Conservation (phyloP, 352 stramenopile species). For the Thraustochytrium sp. region DNA sequence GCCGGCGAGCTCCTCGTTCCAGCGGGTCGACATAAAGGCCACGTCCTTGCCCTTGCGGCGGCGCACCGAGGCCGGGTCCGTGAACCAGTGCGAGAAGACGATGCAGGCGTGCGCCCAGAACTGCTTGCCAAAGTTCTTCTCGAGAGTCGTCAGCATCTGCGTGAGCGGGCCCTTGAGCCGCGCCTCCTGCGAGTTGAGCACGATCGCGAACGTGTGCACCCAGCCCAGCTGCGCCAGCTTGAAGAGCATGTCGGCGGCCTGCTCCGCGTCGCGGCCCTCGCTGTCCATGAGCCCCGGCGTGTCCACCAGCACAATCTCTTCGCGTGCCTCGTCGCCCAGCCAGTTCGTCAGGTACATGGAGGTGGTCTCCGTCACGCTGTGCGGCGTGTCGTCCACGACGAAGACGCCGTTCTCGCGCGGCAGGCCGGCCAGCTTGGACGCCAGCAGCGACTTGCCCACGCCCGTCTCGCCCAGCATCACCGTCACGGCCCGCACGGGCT, state of each 20-base stretch:
- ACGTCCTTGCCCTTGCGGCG: not conserved
- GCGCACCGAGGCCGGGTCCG: not conserved
- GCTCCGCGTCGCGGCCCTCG: conserved; percentile 13
- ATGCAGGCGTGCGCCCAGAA: conserved; percentile 18
- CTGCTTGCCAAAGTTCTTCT: conserved; percentile 24
- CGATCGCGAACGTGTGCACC: conserved; percentile 22
- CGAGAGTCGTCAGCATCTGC: conserved; percentile 2
- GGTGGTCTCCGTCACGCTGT: not conserved
- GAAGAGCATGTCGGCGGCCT: conserved; percentile 8
- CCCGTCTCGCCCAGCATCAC: conserved; percentile 6
- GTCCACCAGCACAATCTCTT: conserved; percentile 12
- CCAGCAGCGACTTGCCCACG: not conserved
- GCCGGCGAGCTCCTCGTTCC: not conserved
- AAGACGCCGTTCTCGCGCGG: not conserved
- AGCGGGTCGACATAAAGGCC: not conserved
- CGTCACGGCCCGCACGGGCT: not conserved
- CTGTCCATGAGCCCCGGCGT: conserved; percentile 13
- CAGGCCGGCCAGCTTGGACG: not conserved
- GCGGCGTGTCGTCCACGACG: not conserved
- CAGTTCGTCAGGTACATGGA: conserved; percentile 28
- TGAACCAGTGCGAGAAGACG: conserved; percentile 29
- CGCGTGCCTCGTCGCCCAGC: not conserved
- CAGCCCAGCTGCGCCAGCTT: conserved; percentile 25
- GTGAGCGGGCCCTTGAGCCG: conserved; percentile 18
- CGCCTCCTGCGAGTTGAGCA: conserved; percentile 10